Conservation (phyloP, 2,329 filamentous ascomycete species). For the Hirsutella rhossiliensis region DNA sequence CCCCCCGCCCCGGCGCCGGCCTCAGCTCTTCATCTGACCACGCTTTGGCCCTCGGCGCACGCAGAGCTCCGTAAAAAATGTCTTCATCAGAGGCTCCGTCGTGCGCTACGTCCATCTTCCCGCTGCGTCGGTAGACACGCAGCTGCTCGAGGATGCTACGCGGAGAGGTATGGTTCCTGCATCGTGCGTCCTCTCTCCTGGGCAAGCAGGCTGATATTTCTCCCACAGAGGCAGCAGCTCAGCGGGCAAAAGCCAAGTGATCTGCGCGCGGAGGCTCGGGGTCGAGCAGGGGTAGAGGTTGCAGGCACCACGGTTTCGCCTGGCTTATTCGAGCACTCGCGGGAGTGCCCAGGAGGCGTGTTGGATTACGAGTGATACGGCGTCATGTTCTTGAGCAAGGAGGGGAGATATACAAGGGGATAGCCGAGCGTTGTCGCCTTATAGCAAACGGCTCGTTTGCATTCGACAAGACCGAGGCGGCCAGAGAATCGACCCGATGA, state of each 20-base stretch:
- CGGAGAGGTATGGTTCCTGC: constrained; percentile 52
- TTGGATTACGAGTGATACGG: too few relatives aligned
- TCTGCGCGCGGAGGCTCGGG: neutral
- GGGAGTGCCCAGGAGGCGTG: too few relatives aligned
- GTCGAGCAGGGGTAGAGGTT: too few relatives aligned
- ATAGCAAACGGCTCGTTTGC: too few relatives aligned
- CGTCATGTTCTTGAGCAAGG: too few relatives aligned
- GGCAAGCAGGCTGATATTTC: neutral
- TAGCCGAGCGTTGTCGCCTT: too few relatives aligned
- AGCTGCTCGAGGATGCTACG: constrained; percentile 81
- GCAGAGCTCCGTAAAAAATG: constrained; percentile 74
- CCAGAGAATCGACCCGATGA: neutral
- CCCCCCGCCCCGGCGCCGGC: neutral
- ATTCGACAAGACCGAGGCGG: too few relatives aligned
- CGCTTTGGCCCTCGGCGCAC: neutral
- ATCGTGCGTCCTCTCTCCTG: neutral
- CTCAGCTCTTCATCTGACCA: neutral
- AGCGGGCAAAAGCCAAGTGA: constrained; percentile 44
- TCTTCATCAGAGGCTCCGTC: constrained; percentile 88
- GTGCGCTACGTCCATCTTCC: constrained; percentile 89
- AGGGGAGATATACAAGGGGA: too few relatives aligned
- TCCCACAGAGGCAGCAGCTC: constrained; percentile 40
- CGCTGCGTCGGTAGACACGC: constrained; percentile 69
- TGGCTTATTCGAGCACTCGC: too few relatives aligned
- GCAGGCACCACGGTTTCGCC: too few relatives aligned